These are phyloP conservation scores for Xerocomellus intermedius DNA, from an alignment of 768 basidiomycete genomes.

Conservation along the genomic window DNA sequence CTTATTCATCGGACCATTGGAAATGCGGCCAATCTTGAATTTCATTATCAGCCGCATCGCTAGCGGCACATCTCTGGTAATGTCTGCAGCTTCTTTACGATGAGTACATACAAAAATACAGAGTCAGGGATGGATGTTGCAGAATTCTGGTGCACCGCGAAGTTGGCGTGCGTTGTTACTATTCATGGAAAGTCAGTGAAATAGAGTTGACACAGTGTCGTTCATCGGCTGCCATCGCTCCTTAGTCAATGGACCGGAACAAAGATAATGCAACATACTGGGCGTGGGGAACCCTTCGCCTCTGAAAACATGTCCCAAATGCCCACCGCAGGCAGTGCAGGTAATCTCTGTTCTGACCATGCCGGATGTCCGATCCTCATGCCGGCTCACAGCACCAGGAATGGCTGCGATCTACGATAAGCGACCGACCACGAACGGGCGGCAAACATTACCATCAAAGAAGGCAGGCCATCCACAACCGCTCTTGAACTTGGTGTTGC, in stretches of 20 bases:
- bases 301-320: conserved; percentile 94
- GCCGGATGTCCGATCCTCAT: conserved; percentile 67
- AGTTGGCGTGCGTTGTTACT: conserved; percentile 1
- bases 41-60: not conserved
- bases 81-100: not conserved
- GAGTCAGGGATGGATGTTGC: not conserved
- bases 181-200: conserved; percentile 70
- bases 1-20: not conserved
- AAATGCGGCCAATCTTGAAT: not conserved
- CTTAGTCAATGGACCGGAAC: not conserved
- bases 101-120: not conserved
- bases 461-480: conserved; percentile 99
- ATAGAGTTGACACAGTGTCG: conserved; percentile 90
- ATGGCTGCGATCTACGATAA: conserved; percentile 54
- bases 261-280: conserved; percentile 44
- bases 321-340: conserved; percentile 88
- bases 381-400: conserved; percentile 81
- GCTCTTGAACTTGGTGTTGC: conserved; percentile 86
- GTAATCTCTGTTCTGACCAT: conserved; percentile 82
- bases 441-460: conserved; percentile 66
- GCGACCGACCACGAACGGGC: not conserved
- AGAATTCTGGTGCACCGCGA: not conserved
- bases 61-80: too few species aligned
- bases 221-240: conserved; percentile 57
- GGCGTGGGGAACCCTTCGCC: conserved; percentile 83